Evolutionary conservation across 345 rosid species (phyloP), one percentile per base, ranked within the genome.

Genomic region (Luvunga scandens): DNA sequence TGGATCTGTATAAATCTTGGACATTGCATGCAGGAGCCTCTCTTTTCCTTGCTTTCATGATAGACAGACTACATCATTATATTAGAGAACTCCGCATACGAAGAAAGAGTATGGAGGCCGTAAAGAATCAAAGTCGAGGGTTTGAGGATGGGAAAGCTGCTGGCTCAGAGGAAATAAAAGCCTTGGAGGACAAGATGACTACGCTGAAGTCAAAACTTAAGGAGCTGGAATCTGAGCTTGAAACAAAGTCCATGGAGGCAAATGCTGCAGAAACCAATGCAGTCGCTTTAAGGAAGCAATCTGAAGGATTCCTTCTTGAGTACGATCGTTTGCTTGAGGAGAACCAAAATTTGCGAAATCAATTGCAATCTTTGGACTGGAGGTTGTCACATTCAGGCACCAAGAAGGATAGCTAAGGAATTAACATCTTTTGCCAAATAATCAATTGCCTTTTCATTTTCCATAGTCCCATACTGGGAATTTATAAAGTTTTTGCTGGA

Each of bases 301-400:
- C 99, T 4, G 97, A 94, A 83, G 99, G 99, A 16, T 93, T 96
- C 86, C 92, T 92, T 80, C 88, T 90, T 1, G 99, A 96, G 89
- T 93, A 91, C 66, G 96, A 91, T 77, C 92, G 99, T 48, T 81
- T 96, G 78, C 92, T 88, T 5, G 97, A 87, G 77, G 98, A 94
- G 80, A 96, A 96, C 82, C 92, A 91, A 84, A 88, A 80, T 38
- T 84, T 94, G 39, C 81, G 93, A 76, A 86, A 62, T 71, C 96
- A 88, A 79, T 79, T 96, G 83, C 92, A 92, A 59, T 84, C 89
- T 57, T 74, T 88, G 86, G 99, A 96, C 83, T 71, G 77, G 34
- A 87, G 65, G 36, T 21, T 87, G 13, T 93, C 96, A 0, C 88
- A 70, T 27, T 92, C 94, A 8, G 84, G 84, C 76, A 85, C 82